Percentiles rank a stretch among this genome's conserved stretches.
Evolutionary conservation across 805 yeast genomes (phyloP).

Genomic region (Brettanomyces nanus): DNA sequence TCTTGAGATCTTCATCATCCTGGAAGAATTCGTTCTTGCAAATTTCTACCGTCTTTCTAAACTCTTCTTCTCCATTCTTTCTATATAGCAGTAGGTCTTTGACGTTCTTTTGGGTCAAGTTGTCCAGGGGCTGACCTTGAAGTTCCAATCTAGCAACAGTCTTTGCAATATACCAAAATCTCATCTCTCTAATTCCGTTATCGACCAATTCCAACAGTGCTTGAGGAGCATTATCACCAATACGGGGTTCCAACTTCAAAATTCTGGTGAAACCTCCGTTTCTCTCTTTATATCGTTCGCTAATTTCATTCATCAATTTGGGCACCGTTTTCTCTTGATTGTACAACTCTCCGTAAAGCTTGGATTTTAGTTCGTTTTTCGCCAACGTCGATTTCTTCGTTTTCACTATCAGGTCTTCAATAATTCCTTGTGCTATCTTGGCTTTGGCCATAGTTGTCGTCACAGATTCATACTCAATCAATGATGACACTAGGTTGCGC

Average conservation of each 20-base stretch:
- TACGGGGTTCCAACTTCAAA: conserved; percentile 72
- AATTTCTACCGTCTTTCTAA: conserved; percentile 54
- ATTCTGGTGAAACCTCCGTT: conserved; percentile 82
- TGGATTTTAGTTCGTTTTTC: conserved; percentile 20
- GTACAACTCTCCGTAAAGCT: conserved; percentile 32
- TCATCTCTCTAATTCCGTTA: conserved; percentile 46
- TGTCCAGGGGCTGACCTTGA: conserved; percentile 47
- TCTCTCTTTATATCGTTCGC: conserved; percentile 55
- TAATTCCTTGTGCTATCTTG: conserved; percentile 53
- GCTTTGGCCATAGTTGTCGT: conserved; percentile 72
- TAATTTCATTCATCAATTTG: conserved; percentile 60
- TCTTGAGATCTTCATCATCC: conserved; percentile 13
- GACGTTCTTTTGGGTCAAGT: conserved; percentile 49
- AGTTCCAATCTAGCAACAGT: conserved; percentile 72
- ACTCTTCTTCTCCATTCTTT: conserved; percentile 42
- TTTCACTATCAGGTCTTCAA: conserved; percentile 56
- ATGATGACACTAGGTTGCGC: conserved; percentile 57
- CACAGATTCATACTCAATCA: conserved; percentile 63
- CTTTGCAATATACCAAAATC: conserved; percentile 72
- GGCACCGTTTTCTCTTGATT: conserved; percentile 44
- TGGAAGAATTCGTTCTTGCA: conserved; percentile 40
- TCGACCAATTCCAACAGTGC: conserved; percentile 84
- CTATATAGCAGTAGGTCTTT: conserved; percentile 38
- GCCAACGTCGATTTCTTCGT: conserved; percentile 33
- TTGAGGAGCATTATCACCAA: conserved; percentile 87